These are phyloP conservation scores for Orbilia ellipsospora DNA, from an alignment of 2,329 filamentous ascomycete species.

Conservation along the genomic window DNA sequence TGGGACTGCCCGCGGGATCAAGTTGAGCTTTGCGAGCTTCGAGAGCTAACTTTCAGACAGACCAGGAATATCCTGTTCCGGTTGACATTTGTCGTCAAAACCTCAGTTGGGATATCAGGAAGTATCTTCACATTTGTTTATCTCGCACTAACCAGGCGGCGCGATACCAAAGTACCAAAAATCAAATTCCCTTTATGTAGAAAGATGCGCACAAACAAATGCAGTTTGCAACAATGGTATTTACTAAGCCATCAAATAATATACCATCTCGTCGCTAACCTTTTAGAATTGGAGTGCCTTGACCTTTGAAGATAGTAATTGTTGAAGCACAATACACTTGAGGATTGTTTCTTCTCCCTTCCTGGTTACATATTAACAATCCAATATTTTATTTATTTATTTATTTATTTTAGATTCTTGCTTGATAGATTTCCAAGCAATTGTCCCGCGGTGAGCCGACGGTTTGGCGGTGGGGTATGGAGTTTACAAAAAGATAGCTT, in stretches of 20 bases:
- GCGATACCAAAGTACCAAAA: background rate
- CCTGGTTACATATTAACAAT: constrained; percentile 27
- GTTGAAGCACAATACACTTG: constrained; percentile 25
- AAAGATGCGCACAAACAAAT: no score
- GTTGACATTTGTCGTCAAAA: constrained; percentile 6
- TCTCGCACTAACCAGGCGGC: no score
- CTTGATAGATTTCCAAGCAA: background rate
- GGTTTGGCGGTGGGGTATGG: constrained; percentile 36
- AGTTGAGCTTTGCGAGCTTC: constrained; percentile 21
- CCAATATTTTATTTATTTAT: constrained; percentile 11
- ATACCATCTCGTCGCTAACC: no score
- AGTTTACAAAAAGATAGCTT: constrained; percentile 25
- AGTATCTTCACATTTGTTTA: no score
- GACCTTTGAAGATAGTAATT: constrained; percentile 28
- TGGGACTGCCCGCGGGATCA: constrained; percentile 27
- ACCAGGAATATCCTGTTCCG: constrained; percentile 50
- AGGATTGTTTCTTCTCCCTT: constrained; percentile 27
- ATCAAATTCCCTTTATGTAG: no score
- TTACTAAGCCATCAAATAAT: no score
- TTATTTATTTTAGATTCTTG: no score
- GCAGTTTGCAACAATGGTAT: no score
- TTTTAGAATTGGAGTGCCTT: background rate
- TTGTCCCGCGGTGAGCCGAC: constrained; percentile 47
- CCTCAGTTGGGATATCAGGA: constrained; percentile 32
- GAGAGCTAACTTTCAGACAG: constrained; percentile 28